Evolutionary conservation across 495 filamentous ascomycete genomes (phyloP).

Genomic region (Venustampulla echinocandica): DNA sequence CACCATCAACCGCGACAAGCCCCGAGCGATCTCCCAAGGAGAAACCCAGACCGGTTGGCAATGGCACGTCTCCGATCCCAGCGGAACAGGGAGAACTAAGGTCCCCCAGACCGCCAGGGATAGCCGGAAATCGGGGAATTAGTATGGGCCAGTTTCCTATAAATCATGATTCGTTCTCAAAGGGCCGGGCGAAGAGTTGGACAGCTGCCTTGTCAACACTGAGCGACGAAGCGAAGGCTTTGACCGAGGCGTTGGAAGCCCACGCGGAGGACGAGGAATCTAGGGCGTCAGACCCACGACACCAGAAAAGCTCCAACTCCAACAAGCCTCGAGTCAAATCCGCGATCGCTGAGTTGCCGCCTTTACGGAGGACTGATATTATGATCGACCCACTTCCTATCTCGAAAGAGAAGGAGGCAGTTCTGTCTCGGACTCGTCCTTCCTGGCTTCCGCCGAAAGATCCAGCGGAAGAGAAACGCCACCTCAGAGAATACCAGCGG

Average conservation of each 20-base stretch:
- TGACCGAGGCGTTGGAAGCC: slow-evolving; percentile 82
- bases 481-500: slow-evolving; percentile 82
- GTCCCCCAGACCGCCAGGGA: slow-evolving; percentile 37
- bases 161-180: slow-evolving; percentile 17
- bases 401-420: slow-evolving; percentile 93
- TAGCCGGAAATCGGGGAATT: slow-evolving; percentile 7
- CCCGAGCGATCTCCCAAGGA: slow-evolving; percentile 49
- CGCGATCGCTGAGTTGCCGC: slow-evolving; percentile 61
- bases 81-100: slow-evolving; percentile 39
- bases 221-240: slow-evolving; percentile 76
- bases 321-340: slow-evolving; percentile 50
- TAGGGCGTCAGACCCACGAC: slow-evolving; percentile 26
- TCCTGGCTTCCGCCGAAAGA: slow-evolving; percentile 95
- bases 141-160: slow-evolving; percentile 25
- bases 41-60: slow-evolving; percentile 41
- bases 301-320: slow-evolving; percentile 32
- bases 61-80: slow-evolving; percentile 43
- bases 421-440: slow-evolving; percentile 81
- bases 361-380: slow-evolving; percentile 74
- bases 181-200: slow-evolving; percentile 74
- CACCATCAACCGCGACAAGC: slow-evolving; percentile 36
- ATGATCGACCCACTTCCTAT: slow-evolving; percentile 95
- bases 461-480: slow-evolving; percentile 83
- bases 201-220: slow-evolving; percentile 68
- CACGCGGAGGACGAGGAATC: slow-evolving; percentile 61